Conservation (phyloP, 805 yeast genomes). For the Sugiyamaella floridensis region DNA sequence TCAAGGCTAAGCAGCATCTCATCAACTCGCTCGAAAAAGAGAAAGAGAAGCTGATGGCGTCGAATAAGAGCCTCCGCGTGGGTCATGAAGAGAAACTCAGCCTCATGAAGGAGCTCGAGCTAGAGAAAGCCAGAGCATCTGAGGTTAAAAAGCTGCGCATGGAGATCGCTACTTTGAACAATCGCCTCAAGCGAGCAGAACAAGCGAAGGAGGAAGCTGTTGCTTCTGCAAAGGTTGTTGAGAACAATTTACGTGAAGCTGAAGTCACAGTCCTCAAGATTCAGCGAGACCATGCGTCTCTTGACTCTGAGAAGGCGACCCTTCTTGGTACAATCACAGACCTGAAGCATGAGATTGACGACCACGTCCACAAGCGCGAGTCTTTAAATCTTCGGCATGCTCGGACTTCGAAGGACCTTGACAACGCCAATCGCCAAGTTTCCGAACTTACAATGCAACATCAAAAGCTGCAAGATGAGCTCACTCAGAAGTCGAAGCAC, state of each 20-base stretch:
- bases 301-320: conserved; percentile 5
- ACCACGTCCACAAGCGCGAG: conserved; percentile 16
- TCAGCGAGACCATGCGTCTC: conserved; percentile 5
- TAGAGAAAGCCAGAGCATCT: conserved; percentile 15
- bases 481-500: conserved; percentile 17
- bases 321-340: conserved; percentile 14
- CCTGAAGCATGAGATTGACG: conserved; percentile 18
- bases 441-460: conserved; percentile 11
- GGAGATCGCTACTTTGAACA: conserved; percentile 15
- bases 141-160: conserved; percentile 13
- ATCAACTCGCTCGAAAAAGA: conserved; percentile 15
- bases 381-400: conserved; percentile 16
- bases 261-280: conserved; percentile 1
- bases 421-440: conserved; percentile 8
- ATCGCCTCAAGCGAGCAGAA: conserved; percentile 17
- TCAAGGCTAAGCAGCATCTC: conserved; percentile 17
- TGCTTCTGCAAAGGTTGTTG: conserved; percentile 6
- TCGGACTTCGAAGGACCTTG: conserved; percentile 16
- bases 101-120: conserved; percentile 17
- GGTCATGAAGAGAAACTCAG: conserved; percentile 12
- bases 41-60: conserved; percentile 9
- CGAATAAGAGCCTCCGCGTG: conserved; percentile 2
- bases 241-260: conserved; percentile 8
- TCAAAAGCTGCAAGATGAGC: conserved; percentile 16
- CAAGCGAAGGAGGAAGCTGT: conserved; percentile 15